Conservation (phyloP, 257 asterid genomes). For the Plantago major region DNA sequence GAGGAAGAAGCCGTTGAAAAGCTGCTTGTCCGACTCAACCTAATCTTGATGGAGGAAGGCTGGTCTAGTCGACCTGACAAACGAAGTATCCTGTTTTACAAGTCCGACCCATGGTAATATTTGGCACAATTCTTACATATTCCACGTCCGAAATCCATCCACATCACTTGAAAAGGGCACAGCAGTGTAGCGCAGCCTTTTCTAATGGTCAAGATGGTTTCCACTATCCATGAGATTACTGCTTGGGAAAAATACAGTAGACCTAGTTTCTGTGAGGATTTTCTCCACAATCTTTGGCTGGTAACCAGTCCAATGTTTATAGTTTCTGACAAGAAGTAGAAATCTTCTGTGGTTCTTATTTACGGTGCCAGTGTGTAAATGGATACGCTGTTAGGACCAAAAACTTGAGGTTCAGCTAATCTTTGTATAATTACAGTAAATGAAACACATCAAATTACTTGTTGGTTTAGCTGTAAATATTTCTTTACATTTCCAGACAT, state of each 20-base stretch:
- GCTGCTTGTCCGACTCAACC: slow-evolving; percentile 54
- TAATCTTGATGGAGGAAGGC: slow-evolving; percentile 70
- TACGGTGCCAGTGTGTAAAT: too few relatives aligned
- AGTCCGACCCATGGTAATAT: slow-evolving; percentile 72
- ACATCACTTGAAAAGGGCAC: neutral
- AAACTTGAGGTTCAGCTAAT: too few relatives aligned
- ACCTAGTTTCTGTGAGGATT: too few relatives aligned
- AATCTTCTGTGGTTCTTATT: too few relatives aligned
- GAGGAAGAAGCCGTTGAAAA: slow-evolving; percentile 69
- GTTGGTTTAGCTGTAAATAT: too few relatives aligned
- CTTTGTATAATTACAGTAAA: too few relatives aligned
- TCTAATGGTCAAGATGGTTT: neutral
- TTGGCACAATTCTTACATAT: neutral
- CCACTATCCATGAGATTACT: neutral
- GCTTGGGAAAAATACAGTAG: neutral
- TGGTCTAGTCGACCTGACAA: slow-evolving; percentile 53
- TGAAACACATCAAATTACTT: too few relatives aligned
- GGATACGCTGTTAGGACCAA: too few relatives aligned
- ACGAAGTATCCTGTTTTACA: slow-evolving; percentile 45
- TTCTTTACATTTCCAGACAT: too few relatives aligned
- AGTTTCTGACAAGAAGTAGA: too few relatives aligned
- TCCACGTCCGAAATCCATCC: slow-evolving; percentile 1
- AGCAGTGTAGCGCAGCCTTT: neutral
- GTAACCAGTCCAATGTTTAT: too few relatives aligned
- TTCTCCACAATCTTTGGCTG: too few relatives aligned